phyloP scores from a whole-genome alignment of 139 green algal genomes.

The Coelastrella sp. region DNA sequence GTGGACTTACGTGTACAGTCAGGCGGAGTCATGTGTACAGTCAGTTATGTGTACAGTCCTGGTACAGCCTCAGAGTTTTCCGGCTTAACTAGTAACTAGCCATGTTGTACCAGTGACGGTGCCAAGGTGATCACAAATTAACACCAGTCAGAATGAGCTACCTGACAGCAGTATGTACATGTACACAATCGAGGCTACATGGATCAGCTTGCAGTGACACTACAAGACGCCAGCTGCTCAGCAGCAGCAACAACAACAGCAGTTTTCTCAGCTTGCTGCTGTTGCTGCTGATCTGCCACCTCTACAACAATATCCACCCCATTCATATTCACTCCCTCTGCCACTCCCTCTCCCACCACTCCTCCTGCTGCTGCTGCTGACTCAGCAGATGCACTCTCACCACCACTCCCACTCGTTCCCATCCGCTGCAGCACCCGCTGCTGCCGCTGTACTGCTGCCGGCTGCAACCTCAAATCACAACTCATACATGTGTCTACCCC shows the following conservation, averaged over 20 bases:
- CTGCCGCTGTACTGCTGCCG: constrained; percentile 30
- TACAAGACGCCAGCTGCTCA: neutral
- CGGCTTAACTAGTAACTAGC: no score
- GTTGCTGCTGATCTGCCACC: neutral
- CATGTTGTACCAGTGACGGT: no score
- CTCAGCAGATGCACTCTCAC: neutral
- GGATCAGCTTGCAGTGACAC: neutral
- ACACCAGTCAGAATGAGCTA: no score
- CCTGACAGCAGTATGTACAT: no score
- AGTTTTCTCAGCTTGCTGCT: neutral
- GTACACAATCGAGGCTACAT: no score
- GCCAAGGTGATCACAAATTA: no score
- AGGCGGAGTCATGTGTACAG: no score
- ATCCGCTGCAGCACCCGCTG: neutral
- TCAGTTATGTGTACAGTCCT: no score
- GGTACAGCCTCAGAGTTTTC: no score
- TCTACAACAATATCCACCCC: neutral
- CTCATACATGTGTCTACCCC: constrained; percentile 67
- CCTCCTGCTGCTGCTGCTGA: neutral
- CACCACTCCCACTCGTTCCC: neutral
- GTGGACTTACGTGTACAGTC: no score
- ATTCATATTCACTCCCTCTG: neutral
- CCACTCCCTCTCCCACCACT: neutral
- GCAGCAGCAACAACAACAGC: neutral
- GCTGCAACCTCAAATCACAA: constrained; percentile 26